Percentiles rank a stretch among this genome's conserved stretches.
Evolutionary conservation across 208 protist genomes (phyloP).

Genomic region (Trichomonas vaginalis): DNA sequence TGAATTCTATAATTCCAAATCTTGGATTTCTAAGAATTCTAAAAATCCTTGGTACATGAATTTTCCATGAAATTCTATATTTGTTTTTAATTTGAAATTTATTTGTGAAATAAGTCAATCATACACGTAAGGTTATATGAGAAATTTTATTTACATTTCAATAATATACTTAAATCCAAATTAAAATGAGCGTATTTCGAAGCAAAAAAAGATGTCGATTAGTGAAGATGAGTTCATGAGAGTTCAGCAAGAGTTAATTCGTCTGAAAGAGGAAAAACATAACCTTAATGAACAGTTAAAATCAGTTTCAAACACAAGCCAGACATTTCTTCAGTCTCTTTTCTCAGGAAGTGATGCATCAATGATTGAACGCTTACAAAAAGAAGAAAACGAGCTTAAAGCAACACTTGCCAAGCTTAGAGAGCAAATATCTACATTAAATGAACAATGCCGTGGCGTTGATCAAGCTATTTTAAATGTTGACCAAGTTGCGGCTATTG

Average conservation of each 20-base stretch:
- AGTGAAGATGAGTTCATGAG: not conserved
- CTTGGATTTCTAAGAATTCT: too few relatives aligned
- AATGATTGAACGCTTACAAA: not conserved
- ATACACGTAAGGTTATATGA: too few relatives aligned
- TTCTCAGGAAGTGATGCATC: not conserved
- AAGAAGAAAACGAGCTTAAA: conserved; percentile 8
- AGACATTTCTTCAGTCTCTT: not conserved
- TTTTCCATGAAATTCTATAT: too few relatives aligned
- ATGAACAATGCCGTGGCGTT: not conserved
- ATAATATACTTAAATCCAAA: too few relatives aligned
- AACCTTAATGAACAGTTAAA: not conserved
- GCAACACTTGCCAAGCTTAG: not conserved
- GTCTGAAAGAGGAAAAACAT: conserved; percentile 2
- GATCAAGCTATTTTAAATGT: not conserved
- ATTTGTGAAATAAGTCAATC: too few relatives aligned
- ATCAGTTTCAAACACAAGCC: not conserved
- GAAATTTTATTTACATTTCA: too few relatives aligned
- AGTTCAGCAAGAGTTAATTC: not conserved
- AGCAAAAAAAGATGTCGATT: not conserved
- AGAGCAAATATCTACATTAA: not conserved
- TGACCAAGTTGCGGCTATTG: not conserved
- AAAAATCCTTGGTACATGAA: too few relatives aligned
- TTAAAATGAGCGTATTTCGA: not conserved
- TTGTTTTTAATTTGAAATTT: too few relatives aligned
- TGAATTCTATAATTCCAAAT: too few relatives aligned